Conservation (phyloP, 139 green algal species). For the Trebouxia sp. region DNA sequence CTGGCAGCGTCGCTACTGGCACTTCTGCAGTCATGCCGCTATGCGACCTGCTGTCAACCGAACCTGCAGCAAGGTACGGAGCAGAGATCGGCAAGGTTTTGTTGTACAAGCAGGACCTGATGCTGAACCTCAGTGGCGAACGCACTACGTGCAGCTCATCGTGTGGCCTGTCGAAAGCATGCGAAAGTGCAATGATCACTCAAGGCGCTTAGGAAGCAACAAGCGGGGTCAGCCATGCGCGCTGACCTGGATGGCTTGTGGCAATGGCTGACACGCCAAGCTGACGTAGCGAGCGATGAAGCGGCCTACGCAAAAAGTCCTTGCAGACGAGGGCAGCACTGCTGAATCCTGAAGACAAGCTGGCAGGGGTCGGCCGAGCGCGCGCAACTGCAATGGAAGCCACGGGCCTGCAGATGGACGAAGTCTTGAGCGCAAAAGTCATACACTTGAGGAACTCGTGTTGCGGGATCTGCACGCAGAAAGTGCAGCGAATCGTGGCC, state of each 20-base stretch:
- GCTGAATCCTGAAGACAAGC: not conserved
- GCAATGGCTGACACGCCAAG: not conserved
- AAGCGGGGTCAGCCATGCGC: no score
- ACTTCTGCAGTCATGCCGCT: conserved; percentile 19
- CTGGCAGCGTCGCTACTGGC: conserved; percentile 21
- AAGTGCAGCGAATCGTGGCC: not conserved
- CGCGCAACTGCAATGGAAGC: not conserved
- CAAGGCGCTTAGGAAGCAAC: no score
- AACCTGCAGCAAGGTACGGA: not conserved
- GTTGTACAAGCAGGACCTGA: no score
- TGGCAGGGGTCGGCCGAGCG: not conserved
- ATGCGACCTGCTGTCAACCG: not conserved
- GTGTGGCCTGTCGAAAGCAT: no score
- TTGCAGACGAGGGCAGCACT: not conserved
- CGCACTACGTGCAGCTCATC: no score
- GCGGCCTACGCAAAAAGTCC: not conserved
- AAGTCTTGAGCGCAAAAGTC: not conserved
- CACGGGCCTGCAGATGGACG: not conserved
- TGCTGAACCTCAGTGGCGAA: no score
- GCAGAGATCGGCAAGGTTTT: no score
- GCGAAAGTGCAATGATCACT: no score
- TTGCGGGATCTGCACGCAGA: not conserved
- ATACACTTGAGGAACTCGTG: not conserved
- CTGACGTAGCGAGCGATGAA: not conserved
- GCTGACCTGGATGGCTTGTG: not conserved